Evolutionary conservation across 805 yeast species (phyloP), one percentile per base, ranked within the genome.

Genomic region (Kuraishia ogatae): DNA sequence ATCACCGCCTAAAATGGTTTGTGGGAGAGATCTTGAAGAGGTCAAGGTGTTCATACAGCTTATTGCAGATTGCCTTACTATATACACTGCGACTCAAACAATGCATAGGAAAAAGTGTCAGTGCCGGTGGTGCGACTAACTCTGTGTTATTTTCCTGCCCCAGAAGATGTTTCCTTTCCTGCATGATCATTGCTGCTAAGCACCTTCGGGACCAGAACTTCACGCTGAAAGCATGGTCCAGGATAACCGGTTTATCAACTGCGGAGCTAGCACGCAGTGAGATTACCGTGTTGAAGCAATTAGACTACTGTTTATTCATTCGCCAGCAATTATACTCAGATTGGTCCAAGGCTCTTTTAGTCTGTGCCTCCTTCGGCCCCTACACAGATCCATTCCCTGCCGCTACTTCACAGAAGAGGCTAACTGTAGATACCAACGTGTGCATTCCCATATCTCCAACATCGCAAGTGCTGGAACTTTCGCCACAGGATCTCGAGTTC

Each of bases 191-290:
- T 46, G 84, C 94, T 2, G 79, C 85, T 53, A 89, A 89, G 65
- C 87, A 83, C 66, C 74, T 78, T 57, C 89, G 84, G 64, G 96
- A 89, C 68, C 79, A 81, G 53, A 85, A 84, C 64, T 87, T 80
- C 67, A 75, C 87, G 29, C 76, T 86, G 60, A 77, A 75, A 58
- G 80, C 87, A 5, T 89, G 96, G 96, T 73, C 85, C 53, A 80
- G 81, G 64, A 83, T 89, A 52, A 79, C 89, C 39, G 94, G 96
- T 0, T 74, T 87, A 48, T 64, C 80, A 22, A 63, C 78, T 2
- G 59, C 66, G 28, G 84, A 80, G 56, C 71, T 89, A 53, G 75
- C 72, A 57, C 56, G 58, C 4, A 64, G 62, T 48, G 96, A 89
- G 68, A 62, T 76, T 28, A 66, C 72, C 6, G 72, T 86, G 21